A percentile compares a stretch with the other conserved stretches of the same genome.
Evolutionary conservation across 257 asterid species (phyloP).

Genomic region (Nicotiana paniculata): DNA sequence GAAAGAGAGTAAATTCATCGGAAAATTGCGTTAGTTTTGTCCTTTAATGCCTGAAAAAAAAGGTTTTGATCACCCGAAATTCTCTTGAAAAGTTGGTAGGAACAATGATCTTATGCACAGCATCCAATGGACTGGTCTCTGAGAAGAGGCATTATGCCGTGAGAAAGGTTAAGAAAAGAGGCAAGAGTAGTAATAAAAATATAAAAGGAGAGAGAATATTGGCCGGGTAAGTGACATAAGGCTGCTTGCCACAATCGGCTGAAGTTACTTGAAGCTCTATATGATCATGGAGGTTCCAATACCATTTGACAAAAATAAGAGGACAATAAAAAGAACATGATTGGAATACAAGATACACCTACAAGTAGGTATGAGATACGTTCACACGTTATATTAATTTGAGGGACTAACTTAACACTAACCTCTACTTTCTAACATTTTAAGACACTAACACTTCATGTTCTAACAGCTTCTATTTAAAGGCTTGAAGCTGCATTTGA

Average conservation of each 20-base stretch:
- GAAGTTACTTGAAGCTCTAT: not conserved
- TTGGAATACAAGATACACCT: not conserved
- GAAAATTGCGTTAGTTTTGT: not conserved
- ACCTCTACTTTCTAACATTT: not conserved
- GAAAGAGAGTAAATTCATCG: not conserved
- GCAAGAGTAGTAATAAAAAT: not conserved
- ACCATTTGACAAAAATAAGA: not conserved
- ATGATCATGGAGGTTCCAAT: not conserved
- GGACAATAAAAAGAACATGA: not conserved
- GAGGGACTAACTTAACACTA: not conserved
- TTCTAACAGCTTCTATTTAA: not conserved
- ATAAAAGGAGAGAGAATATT: not conserved
- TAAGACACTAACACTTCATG: not conserved
- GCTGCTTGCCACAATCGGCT: not conserved
- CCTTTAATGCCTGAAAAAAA: not conserved
- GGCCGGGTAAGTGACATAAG: not conserved
- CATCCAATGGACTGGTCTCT: not conserved
- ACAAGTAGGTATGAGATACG: not conserved
- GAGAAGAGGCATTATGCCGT: not conserved
- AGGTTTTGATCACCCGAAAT: not conserved
- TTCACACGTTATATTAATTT: not conserved
- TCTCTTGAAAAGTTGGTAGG: not conserved
- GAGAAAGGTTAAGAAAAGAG: not conserved
- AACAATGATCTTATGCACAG: not conserved
- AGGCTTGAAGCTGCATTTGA: not conserved